These are phyloP conservation scores for Cystofilobasidium capitatum DNA, from an alignment of 768 basidiomycete genomes.

Conservation along the genomic window DNA sequence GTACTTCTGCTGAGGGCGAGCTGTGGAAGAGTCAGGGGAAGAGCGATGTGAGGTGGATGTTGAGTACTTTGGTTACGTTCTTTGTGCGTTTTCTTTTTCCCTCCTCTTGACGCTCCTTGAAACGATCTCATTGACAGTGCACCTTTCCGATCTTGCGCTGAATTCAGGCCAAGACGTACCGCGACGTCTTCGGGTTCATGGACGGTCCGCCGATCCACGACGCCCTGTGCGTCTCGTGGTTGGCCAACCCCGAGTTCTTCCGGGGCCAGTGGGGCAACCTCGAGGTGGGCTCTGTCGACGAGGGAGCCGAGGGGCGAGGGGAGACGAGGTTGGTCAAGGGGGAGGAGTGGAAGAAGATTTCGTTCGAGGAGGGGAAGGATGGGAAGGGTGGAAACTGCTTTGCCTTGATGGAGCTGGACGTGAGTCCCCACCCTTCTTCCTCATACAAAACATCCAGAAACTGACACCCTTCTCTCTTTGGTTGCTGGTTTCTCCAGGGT, in stretches of 20 bases:
- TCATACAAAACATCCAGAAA: neutral
- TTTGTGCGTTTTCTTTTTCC: constrained; percentile 37
- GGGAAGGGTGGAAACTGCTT: constrained; percentile 17
- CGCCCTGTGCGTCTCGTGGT: constrained; percentile 38
- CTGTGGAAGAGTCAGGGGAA: constrained; percentile 1
- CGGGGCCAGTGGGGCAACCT: constrained; percentile 17
- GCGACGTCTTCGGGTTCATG: constrained; percentile 66
- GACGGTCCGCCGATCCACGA: constrained; percentile 83
- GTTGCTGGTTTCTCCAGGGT: neutral
- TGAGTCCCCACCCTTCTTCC: neutral
- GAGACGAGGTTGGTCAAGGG: constrained; percentile 16
- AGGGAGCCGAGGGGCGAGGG: constrained; percentile 9
- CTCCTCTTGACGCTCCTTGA: constrained; percentile 46
- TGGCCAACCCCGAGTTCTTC: constrained; percentile 20
- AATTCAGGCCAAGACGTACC: constrained; percentile 53
- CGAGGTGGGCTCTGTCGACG: constrained; percentile 1
- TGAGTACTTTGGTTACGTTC: constrained; percentile 37
- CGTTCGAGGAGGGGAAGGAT: neutral
- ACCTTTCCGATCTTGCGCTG: constrained; percentile 49
- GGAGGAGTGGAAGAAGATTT: constrained; percentile 4
- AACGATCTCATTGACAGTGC: constrained; percentile 63
- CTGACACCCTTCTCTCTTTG: neutral
- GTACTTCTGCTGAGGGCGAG: constrained; percentile 2
- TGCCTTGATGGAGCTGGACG: constrained; percentile 17
- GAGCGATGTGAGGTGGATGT: constrained; percentile 27